Percentiles rank a stretch among this genome's conserved stretches.
phyloP scores from a whole-genome alignment of 257 asterid genomes.

The Orobanche coerulescens region DNA sequence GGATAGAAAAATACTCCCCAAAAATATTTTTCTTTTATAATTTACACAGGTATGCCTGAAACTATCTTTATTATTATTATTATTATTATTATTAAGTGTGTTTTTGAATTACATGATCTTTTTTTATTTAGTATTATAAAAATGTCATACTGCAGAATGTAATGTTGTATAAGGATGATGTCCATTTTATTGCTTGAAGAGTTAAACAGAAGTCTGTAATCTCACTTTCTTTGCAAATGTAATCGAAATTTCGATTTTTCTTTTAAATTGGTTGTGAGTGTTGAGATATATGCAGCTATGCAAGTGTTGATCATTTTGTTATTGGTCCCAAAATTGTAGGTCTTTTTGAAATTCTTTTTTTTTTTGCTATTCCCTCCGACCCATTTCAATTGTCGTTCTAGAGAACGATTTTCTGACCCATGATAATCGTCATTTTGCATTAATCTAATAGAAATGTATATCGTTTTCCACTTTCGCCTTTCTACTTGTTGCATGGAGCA shows the following conservation, averaged over 20 bases:
- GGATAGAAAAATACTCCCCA: slow-evolving; percentile 28
- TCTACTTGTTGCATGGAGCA: no score
- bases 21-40: not conserved
- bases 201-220: not conserved
- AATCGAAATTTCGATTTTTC: no score
- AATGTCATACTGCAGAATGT: not conserved
- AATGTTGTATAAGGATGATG: not conserved
- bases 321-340: no score
- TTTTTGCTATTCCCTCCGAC: no score
- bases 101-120: not conserved
- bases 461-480: no score
- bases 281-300: not conserved
- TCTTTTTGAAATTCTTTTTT: no score
- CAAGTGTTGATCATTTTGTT: not conserved
- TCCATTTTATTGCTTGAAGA: not conserved
- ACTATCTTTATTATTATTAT: not conserved
- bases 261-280: no score
- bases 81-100: not conserved
- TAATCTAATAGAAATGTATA: no score
- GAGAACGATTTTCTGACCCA: no score
- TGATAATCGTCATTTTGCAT: no score
- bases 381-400: no score
- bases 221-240: not conserved
- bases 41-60: not conserved
- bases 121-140: not conserved